A percentile compares a stretch with the other conserved stretches of the same genome.
Conservation (phyloP, 1,139 yeast species). For the Candida gigantensis region DNA sequence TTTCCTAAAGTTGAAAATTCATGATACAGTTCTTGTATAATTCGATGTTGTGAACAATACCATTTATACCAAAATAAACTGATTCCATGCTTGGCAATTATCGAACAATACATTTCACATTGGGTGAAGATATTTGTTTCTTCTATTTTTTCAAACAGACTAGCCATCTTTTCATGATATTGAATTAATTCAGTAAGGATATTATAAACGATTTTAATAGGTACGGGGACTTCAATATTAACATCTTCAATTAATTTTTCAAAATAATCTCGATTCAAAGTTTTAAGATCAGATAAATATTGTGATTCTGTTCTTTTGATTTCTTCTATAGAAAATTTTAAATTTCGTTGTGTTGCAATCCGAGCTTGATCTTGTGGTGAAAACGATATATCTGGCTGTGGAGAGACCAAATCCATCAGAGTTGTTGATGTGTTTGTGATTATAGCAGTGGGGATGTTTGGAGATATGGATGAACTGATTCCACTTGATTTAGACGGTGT, state of each 20-base stretch:
- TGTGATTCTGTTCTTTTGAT: conserved; percentile 47
- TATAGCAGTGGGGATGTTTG: conserved; percentile 2
- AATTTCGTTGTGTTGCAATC: conserved; percentile 19
- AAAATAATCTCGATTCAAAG: conserved; percentile 39
- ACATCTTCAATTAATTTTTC: conserved; percentile 28
- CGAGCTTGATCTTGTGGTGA: conserved; percentile 16
- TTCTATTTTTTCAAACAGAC: conserved; percentile 2
- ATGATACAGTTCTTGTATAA: conserved; percentile 4
- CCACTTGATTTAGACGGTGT: neutral
- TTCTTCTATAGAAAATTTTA: conserved; percentile 46
- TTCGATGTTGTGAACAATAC: conserved; percentile 11
- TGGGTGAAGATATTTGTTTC: neutral
- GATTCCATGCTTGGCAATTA: conserved; percentile 11
- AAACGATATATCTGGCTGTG: conserved; percentile 21
- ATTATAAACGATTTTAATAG: conserved; percentile 21
- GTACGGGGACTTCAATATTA: conserved; percentile 27
- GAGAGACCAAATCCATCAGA: conserved; percentile 21
- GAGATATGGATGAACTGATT: neutral
- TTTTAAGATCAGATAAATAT: conserved; percentile 43
- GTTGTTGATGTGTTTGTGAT: conserved; percentile 2
- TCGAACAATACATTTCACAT: conserved; percentile 1
- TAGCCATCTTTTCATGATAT: conserved; percentile 2
- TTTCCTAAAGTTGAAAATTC: conserved; percentile 3
- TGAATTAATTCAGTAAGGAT: conserved; percentile 20
- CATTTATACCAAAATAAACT: conserved; percentile 13